phyloP scores from a whole-genome alignment of 306 rosid species.

The Quercus alba region DNA sequence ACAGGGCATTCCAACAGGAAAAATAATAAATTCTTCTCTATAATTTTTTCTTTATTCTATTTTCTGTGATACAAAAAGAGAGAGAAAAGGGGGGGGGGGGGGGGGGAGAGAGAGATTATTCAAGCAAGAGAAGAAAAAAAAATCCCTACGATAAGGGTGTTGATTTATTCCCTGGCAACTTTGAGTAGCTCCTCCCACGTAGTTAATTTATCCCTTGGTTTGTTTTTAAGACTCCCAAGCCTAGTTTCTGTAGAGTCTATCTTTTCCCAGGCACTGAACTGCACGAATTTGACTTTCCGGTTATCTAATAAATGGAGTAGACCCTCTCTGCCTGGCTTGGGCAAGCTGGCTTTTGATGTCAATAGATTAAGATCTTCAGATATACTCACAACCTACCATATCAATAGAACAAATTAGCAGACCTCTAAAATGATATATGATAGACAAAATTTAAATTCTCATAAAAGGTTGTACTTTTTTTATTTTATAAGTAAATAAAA shows the following conservation, averaged over 20 bases:
- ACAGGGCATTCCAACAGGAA: no score
- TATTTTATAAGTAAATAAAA: no score
- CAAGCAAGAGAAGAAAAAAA: background rate
- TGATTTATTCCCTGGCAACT: constrained; percentile 26
- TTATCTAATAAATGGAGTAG: constrained; percentile 53
- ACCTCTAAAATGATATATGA: background rate
- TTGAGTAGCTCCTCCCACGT: constrained; percentile 64
- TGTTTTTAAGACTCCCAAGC: constrained; percentile 55
- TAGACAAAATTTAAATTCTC: background rate
- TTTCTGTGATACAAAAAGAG: background rate
- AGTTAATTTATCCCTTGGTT: constrained; percentile 73
- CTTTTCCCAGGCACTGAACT: constrained; percentile 74
- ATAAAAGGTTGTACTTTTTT: background rate
- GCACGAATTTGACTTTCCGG: constrained; percentile 51
- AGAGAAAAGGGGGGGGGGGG: no score
- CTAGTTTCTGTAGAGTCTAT: constrained; percentile 75
- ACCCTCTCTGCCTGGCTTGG: constrained; percentile 72
- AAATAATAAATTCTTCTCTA: no score
- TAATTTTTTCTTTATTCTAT: no score
- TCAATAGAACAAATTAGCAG: constrained; percentile 16
- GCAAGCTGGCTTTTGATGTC: constrained; percentile 25
- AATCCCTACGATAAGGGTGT: no score
- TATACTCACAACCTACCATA: constrained; percentile 71
- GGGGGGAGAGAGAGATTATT: background rate
- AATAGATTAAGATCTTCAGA: constrained; percentile 63